These are phyloP conservation scores for Candida schatavii DNA, from an alignment of 805 yeast species.

Conservation along the genomic window DNA sequence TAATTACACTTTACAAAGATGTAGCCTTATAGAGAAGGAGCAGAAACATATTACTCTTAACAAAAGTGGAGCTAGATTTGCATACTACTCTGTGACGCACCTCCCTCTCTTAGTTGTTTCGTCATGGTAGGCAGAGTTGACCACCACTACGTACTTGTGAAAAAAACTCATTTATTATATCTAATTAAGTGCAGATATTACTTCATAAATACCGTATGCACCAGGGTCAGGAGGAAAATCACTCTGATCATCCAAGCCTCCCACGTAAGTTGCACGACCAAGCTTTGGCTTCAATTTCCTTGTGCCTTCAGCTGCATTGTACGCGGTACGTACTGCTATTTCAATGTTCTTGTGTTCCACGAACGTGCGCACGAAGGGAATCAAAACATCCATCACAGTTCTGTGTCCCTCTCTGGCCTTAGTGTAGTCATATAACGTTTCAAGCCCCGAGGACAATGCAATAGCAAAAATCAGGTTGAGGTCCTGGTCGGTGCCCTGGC, in stretches of 20 bases:
- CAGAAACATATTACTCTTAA: too few relatives aligned
- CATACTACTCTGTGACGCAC: too few relatives aligned
- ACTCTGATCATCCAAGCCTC: constrained; percentile 8
- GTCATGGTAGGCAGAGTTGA: too few relatives aligned
- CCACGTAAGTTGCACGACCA: constrained; percentile 37
- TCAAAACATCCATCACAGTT: constrained; percentile 39
- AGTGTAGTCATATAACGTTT: constrained; percentile 27
- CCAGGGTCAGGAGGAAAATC: constrained; percentile 42
- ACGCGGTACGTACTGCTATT: constrained; percentile 24
- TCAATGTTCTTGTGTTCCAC: constrained; percentile 16
- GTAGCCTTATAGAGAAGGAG: too few relatives aligned
- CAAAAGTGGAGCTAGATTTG: too few relatives aligned
- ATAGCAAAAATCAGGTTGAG: constrained; percentile 15
- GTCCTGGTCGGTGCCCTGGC: constrained; percentile 7
- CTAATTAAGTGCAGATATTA: constrained; percentile 21
- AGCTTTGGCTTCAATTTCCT: constrained; percentile 29
- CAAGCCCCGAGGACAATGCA: constrained; percentile 20
- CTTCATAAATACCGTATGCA: constrained; percentile 37
- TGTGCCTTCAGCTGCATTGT: constrained; percentile 33
- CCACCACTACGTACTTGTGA: too few relatives aligned
- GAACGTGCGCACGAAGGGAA: constrained; percentile 29
- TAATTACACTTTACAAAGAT: too few relatives aligned
- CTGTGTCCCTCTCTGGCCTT: constrained; percentile 38
- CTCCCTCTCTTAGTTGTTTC: too few relatives aligned
- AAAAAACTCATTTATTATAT: too few relatives aligned